phyloP scores from a whole-genome alignment of 371 early-diverging fungal genomes.

The Mucor circinelloides region DNA sequence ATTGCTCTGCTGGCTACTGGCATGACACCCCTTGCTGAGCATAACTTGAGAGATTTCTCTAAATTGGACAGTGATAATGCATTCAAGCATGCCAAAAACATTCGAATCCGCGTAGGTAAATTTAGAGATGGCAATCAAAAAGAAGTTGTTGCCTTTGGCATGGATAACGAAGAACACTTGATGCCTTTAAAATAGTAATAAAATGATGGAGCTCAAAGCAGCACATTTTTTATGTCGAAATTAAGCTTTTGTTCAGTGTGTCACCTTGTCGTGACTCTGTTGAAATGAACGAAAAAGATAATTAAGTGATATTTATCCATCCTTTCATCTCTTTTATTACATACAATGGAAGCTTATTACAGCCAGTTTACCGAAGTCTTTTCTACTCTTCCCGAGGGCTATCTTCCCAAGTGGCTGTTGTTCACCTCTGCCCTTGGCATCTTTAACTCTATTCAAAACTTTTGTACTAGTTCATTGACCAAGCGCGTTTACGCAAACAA shows the following conservation, averaged over 20 bases:
- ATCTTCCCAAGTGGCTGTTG: slow-evolving; percentile 69
- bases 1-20: slow-evolving; percentile 14
- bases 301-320: neutral
- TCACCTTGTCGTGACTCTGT: neutral
- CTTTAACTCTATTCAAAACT: slow-evolving; percentile 79
- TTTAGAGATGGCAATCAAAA: neutral
- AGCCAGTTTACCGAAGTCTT: slow-evolving; percentile 35
- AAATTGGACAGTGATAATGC: neutral
- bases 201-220: neutral
- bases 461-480: slow-evolving; percentile 64
- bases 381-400: slow-evolving; percentile 59
- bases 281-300: neutral
- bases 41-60: neutral
- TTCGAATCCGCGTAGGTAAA: slow-evolving; percentile 5
- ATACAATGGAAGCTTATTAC: slow-evolving; percentile 19
- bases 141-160: neutral
- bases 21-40: slow-evolving; percentile 14
- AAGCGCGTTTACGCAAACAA: slow-evolving; percentile 70
- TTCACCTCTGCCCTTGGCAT: slow-evolving; percentile 71
- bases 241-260: neutral
- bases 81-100: slow-evolving; percentile 9
- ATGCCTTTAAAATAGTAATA: neutral
- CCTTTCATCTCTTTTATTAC: neutral
- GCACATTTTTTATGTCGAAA: no score
- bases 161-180: slow-evolving; percentile 7